Evolutionary conservation across 768 basidiomycete species (phyloP).

Genomic region (Exsudoporus frostii): DNA sequence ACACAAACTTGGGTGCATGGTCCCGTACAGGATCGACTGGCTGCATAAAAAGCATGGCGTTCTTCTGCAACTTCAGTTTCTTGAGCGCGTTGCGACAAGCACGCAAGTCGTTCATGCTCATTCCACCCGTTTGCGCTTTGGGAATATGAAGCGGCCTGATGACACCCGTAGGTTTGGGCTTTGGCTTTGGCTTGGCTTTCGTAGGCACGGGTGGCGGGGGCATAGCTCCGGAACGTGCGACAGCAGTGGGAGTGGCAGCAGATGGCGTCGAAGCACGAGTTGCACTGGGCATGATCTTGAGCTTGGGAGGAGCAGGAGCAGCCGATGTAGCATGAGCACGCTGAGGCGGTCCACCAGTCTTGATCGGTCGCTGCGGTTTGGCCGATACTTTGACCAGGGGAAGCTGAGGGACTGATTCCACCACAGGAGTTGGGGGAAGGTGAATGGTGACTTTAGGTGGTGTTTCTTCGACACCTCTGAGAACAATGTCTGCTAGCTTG

Average conservation of each 20-base stretch:
- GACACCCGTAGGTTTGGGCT: constrained; percentile 22
- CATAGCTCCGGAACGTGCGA: constrained; percentile 18
- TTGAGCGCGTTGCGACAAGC: constrained; percentile 75
- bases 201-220: constrained; percentile 30
- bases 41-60: constrained; percentile 69
- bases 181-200: constrained; percentile 28
- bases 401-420: constrained; percentile 55
- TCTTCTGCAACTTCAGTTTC: constrained; percentile 75
- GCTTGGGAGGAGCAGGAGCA: constrained; percentile 46
- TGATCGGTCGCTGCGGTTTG: constrained; percentile 37
- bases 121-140: constrained; percentile 74
- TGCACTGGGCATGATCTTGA: constrained; percentile 41
- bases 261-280: constrained; percentile 18
- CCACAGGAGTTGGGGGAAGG: constrained; percentile 69
- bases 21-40: constrained; percentile 98
- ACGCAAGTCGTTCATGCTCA: constrained; percentile 71
- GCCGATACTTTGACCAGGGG: constrained; percentile 50
- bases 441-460: constrained; percentile 86
- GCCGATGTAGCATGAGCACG: constrained; percentile 30
- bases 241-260: constrained; percentile 6
- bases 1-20: constrained; percentile 72
- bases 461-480: constrained; percentile 78
- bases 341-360: constrained; percentile 33
- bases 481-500: constrained; percentile 86
- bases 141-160: constrained; percentile 47